Evolutionary conservation across 192 early-diverging fungal species (phyloP), one percentile per base, ranked within the genome.

Genomic region (Podila epigama): DNA sequence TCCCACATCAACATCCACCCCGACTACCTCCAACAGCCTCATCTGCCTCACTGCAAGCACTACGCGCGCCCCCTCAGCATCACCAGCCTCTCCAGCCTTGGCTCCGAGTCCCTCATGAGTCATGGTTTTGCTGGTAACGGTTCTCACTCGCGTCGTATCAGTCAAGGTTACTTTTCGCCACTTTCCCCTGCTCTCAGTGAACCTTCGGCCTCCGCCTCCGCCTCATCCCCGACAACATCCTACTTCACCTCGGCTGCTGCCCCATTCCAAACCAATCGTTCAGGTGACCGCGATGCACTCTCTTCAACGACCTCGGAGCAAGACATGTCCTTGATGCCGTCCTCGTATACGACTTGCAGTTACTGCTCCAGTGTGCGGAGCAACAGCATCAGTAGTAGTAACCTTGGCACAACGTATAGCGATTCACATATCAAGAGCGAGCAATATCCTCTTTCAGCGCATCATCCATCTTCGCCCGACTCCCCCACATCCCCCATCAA

Each of bases 301-400:
- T 48, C 20, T 22, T 22, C 44, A 48, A 48, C 44, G 44, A 48
- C 44, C 16, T 48, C 44, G 2, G n/a, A 64, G 4, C n/a, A 53
- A 8, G 51, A 51, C 37, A 51, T 39, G 62, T 34, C 25, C 25
- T 33, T 28, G n/a, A 27, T 59, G 11, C 37, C 25, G 9, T 48
- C 58, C 27, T 39, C 51, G 51, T 32, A 39, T 12, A 52, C 68
- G 2, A 51, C 68, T 3, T 70, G 68, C 42, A 44, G 51, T 1
- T 70, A 70, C 53, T 63, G 68, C 42, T 62, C 59, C 3, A 63
- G 68, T 36, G 36, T 42, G n/a, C 25, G 52, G 29, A 54, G 52
- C 52, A 54, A 54, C 16, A 54, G 52, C 10, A 54, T 54, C 29
- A 48, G 68, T 28, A 44, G 55, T 41, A 51, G 59, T 41, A 37